phyloP scores from a whole-genome alignment of 805 yeast genomes.

The Suhomyces kilbournensis region DNA sequence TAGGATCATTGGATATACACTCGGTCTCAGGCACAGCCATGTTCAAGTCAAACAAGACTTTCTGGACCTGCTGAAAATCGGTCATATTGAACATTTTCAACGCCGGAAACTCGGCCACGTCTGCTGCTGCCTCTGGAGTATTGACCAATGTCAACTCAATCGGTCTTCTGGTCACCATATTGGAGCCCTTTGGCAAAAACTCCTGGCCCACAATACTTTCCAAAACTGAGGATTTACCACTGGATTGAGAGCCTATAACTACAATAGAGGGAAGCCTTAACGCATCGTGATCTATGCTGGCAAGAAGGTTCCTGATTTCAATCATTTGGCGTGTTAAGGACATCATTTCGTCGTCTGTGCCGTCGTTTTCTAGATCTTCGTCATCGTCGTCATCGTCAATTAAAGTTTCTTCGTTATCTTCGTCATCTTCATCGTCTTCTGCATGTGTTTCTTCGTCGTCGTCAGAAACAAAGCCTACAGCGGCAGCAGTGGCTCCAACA shows the following conservation, averaged over 20 bases:
- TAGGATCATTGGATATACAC: conserved; percentile 90
- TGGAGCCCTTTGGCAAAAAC: conserved; percentile 92
- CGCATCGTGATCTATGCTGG: conserved; percentile 73
- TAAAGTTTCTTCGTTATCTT: conserved; percentile 50
- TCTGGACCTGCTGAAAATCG: conserved; percentile 86
- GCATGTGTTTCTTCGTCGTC: conserved; percentile 22
- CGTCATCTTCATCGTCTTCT: conserved; percentile 32
- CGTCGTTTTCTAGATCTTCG: conserved; percentile 46
- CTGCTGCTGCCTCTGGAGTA: conserved; percentile 76
- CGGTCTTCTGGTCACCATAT: conserved; percentile 98
- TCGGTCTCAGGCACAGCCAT: conserved; percentile 86
- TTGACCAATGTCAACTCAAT: conserved; percentile 91
- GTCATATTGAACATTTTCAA: conserved; percentile 76
- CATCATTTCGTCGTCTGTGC: conserved; percentile 76
- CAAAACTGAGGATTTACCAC: conserved; percentile 94
- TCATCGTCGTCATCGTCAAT: conserved; percentile 45
- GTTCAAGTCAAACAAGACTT: conserved; percentile 81
- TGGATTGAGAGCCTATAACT: conserved; percentile 94
- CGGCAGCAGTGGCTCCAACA: conserved; percentile 53
- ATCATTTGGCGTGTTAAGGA: conserved; percentile 94
- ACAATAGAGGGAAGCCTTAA: conserved; percentile 90
- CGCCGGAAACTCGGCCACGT: conserved; percentile 91
- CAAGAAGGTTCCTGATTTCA: conserved; percentile 79
- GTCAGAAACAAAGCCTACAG: conserved; percentile 43
- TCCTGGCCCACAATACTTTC: conserved; percentile 98